Percentiles rank a stretch among this genome's conserved stretches.
Conservation (phyloP, 495 filamentous ascomycete genomes). For the Lepraria neglecta region DNA sequence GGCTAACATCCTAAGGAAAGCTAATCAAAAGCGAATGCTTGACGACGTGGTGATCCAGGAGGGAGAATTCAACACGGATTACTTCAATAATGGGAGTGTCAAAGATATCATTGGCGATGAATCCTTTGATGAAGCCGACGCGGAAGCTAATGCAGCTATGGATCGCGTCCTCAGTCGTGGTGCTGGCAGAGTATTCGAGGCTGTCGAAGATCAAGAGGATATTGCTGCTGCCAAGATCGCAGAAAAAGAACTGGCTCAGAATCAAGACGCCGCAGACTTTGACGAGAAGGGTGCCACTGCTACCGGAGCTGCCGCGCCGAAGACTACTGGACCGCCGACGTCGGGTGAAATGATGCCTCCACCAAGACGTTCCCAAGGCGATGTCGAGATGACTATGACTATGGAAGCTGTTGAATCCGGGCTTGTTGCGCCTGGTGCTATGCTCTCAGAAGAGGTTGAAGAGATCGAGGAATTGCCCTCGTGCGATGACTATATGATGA, state of each 20-base stretch:
- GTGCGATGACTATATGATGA: conserved; percentile 72
- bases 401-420: conserved; percentile 38
- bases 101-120: conserved; percentile 62
- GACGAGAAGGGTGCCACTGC: conserved; percentile 59
- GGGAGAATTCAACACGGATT: conserved; percentile 96
- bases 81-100: conserved; percentile 76
- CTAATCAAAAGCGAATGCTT: conserved; percentile 93
- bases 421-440: conserved; percentile 20
- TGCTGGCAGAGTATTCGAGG: conserved; percentile 61
- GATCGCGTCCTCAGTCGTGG: conserved; percentile 66
- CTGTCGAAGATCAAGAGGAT: conserved; percentile 90
- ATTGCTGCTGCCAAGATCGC: conserved; percentile 78
- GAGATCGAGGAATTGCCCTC: conserved; percentile 26
- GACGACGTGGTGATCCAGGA: conserved; percentile 99
- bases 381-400: conserved; percentile 41
- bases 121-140: conserved; percentile 47
- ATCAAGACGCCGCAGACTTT: conserved; percentile 82
- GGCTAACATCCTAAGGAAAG: conserved; percentile 94
- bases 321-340: conserved; percentile 31
- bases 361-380: conserved; percentile 38
- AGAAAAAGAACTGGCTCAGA: conserved; percentile 77
- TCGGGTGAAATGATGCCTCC: conserved; percentile 30
- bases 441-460: conserved; percentile 36
- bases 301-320: conserved; percentile 30
- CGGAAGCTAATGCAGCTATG: conserved; percentile 72